Evolutionary conservation across 768 basidiomycete species (phyloP).

Genomic region (Termitomyces bulborhizus): DNA sequence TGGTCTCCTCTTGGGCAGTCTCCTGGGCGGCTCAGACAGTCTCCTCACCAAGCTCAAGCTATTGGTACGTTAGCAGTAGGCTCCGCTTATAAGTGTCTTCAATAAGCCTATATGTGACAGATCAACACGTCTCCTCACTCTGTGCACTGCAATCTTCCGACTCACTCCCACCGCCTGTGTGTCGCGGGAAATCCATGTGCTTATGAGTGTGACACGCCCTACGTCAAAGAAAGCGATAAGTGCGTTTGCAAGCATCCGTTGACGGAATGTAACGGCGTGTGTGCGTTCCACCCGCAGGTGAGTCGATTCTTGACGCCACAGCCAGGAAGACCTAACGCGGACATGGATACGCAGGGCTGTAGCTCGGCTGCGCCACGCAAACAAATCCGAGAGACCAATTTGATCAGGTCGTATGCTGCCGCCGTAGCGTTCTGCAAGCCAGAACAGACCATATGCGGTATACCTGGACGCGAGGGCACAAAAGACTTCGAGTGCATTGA

Average conservation of each 20-base stretch:
- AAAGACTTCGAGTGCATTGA: conserved; percentile 34
- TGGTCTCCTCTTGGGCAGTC: conserved; percentile 7
- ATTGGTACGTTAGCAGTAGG: conserved; percentile 5
- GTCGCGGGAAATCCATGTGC: conserved; percentile 10
- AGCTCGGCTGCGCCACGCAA: conserved; percentile 28
- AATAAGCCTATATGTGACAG: neutral
- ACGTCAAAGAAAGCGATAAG: conserved; percentile 11
- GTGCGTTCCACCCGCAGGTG: conserved; percentile 25
- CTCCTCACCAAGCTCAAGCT: conserved; percentile 12
- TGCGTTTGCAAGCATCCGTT: conserved; percentile 33
- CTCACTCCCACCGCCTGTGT: conserved; percentile 12
- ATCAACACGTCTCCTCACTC: conserved; percentile 13
- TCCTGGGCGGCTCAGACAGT: conserved; percentile 14
- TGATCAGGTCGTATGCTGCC: conserved; percentile 22
- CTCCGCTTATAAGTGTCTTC: neutral
- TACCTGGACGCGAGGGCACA: conserved; percentile 22
- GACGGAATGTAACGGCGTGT: conserved; percentile 34
- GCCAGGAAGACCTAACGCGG: neutral
- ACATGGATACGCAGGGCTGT: conserved; percentile 28
- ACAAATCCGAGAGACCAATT: conserved; percentile 5
- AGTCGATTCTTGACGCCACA: conserved; percentile 12
- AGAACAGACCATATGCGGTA: conserved; percentile 30
- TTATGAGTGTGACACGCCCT: conserved; percentile 13
- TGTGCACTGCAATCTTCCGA: conserved; percentile 11
- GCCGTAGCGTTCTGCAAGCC: conserved; percentile 23